Percentiles rank a stretch among this genome's conserved stretches.
These are phyloP conservation scores for Pyrrhoderma noxium DNA, from an alignment of 1,284 basidiomycete species.

Conservation along the genomic window DNA sequence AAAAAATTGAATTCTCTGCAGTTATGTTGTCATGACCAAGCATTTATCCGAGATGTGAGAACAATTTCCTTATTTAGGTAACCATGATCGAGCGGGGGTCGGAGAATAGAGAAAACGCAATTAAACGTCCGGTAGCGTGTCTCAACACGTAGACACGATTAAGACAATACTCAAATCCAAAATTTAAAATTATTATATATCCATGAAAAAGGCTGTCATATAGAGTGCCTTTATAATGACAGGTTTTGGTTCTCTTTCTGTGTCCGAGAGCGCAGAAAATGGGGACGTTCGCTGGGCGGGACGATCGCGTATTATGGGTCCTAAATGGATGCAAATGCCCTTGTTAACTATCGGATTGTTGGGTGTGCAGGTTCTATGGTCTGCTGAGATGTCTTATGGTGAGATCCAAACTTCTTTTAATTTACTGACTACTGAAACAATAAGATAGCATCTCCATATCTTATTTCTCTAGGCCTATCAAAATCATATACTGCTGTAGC, in stretches of 20 bases:
- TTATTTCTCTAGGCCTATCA: slow-evolving; percentile 82
- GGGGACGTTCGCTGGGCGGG: slow-evolving; percentile 43
- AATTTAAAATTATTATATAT: too few species aligned
- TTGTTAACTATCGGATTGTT: slow-evolving; percentile 70
- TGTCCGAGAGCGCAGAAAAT: slow-evolving; percentile 30
- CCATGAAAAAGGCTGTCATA: too few species aligned
- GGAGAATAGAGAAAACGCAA: too few species aligned
- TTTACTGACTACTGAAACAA: neutral
- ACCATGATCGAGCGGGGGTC: too few species aligned
- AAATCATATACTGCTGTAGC: slow-evolving; percentile 87
- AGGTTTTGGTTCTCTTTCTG: slow-evolving; percentile 36
- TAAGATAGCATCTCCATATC: slow-evolving; percentile 81
- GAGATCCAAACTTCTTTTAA: slow-evolving; percentile 20
- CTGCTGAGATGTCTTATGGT: slow-evolving; percentile 89
- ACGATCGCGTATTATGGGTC: slow-evolving; percentile 49
- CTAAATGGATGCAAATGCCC: slow-evolving; percentile 58
- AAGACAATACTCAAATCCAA: too few species aligned
- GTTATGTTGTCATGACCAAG: too few species aligned
- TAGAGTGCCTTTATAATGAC: slow-evolving; percentile 31
- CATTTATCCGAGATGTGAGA: too few species aligned
- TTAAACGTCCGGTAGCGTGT: too few species aligned
- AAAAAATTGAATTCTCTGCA: too few species aligned
- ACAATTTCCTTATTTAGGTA: too few species aligned
- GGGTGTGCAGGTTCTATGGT: slow-evolving; percentile 84
- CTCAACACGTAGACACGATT: too few species aligned